Evolutionary conservation across 176 grass and related monocot species (phyloP), one percentile per base, ranked within the genome.

Genomic region (Rhipidocladum racemiflorum): DNA sequence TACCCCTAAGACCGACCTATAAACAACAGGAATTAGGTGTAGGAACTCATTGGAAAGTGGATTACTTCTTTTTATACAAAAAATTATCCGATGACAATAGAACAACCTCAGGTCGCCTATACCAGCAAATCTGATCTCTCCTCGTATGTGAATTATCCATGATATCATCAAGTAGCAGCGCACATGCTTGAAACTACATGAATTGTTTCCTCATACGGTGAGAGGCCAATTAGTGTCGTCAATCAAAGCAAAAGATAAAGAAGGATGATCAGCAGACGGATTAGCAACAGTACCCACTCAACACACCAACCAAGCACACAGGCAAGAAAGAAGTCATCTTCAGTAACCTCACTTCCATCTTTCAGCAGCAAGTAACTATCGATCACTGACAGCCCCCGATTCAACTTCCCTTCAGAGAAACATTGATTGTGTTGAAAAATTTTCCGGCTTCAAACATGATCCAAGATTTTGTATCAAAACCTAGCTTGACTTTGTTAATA

Each of bases 161-260:
- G 65, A 92, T 92, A 69, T 92, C 90, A 83, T 92, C 90, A 69
- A 92, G 90, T 28, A 92, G 38, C 10, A 92, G 54, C 6, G 84
- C 75, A 81, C 78, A 92, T 63, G 90, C 86, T 78, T 89, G 90
- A 86, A 92, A 84, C 90, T 92, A 50, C 35, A 88, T 20, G 35
- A 15, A 77, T 76, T 76, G 70, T 61, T 85, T 64, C 32, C 36
- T 43, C 1, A 10, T 5, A 20, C 23, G 0, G 24, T 28, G 40
- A 60, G 23, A 38, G n/a, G 18, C 11, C 20, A 14, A n/a, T 68
- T 43, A 68, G 20, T 42, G 14, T 40, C 1, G 21, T 38, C 36
- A 6, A n/a, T 30, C 38, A 23, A 12, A 68, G 36, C 38, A 68
- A 32, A 68, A 67, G 17, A 23, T 2, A 43, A 5, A 27, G 11